Evolutionary conservation across 2,329 filamentous ascomycete species (phyloP).

Genomic region (Cladosporium velox): DNA sequence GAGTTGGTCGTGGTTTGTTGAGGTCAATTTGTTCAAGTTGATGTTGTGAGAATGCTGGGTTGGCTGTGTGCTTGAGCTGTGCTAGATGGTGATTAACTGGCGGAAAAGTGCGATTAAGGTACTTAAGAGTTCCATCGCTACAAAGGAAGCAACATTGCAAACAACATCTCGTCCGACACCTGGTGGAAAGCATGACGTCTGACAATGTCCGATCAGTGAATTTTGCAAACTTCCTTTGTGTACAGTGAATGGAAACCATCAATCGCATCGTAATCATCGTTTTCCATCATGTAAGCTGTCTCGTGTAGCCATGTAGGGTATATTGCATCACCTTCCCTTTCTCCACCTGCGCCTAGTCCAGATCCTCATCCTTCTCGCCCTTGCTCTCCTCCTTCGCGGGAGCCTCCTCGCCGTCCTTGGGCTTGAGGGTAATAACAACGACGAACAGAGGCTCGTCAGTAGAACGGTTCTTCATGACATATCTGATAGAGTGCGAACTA

Average conservation of each 20-base stretch:
- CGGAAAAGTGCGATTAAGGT: background rate
- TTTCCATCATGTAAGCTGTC: slow-evolving; percentile 4
- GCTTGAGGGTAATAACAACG: slow-evolving; percentile 75
- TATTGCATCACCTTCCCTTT: background rate
- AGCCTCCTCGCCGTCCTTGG: slow-evolving; percentile 53
- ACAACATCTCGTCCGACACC: background rate
- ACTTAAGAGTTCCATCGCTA: background rate
- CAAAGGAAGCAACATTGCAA: background rate
- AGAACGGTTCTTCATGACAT: slow-evolving; percentile 79
- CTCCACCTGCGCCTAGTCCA: background rate
- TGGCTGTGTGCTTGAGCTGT: background rate
- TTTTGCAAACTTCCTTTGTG: background rate
- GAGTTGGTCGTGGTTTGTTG: background rate
- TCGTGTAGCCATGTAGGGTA: background rate
- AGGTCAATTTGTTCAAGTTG: background rate
- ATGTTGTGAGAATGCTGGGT: background rate
- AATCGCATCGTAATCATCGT: slow-evolving; percentile 3
- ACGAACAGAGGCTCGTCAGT: slow-evolving; percentile 78
- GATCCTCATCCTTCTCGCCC: slow-evolving; percentile 17
- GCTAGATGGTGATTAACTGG: background rate
- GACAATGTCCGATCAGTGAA: background rate
- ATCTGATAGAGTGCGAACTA: slow-evolving; percentile 84
- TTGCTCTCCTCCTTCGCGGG: slow-evolving; percentile 22
- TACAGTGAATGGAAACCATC: background rate
- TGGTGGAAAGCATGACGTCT: background rate